phyloP scores from a whole-genome alignment of 257 asterid genomes.

The Echium plantagineum region DNA sequence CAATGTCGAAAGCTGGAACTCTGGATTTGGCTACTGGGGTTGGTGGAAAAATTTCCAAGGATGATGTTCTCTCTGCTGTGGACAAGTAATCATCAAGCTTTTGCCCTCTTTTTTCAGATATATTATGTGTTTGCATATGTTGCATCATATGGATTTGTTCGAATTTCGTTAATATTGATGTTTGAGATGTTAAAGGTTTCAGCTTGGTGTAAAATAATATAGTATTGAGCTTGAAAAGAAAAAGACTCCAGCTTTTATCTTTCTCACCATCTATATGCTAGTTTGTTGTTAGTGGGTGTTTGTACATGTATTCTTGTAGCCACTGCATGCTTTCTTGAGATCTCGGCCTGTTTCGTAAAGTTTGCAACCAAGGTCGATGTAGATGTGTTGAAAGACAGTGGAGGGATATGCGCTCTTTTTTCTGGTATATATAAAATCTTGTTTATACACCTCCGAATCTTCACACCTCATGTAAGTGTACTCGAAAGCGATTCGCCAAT shows the following conservation, averaged over 20 bases:
- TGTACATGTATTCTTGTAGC: background rate
- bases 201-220: no score
- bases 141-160: no score
- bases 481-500: no score
- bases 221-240: no score
- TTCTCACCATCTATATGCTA: no score
- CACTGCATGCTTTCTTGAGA: background rate
- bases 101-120: no score
- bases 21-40: conserved; percentile 87
- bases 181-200: no score
- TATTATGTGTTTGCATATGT: no score
- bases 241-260: no score
- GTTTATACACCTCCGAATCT: no score
- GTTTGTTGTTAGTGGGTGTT: background rate
- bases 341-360: background rate
- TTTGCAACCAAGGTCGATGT: background rate
- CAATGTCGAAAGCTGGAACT: conserved; percentile 66
- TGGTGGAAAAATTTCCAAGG: conserved; percentile 74
- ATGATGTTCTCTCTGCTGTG: conserved; percentile 72
- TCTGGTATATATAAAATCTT: background rate
- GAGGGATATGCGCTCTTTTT: background rate
- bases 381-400: background rate
- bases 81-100: conserved; percentile 39
- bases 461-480: no score
- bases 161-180: background rate